Percentiles rank a stretch among this genome's conserved stretches.
phyloP scores from a whole-genome alignment of 345 rosid genomes.

The Linum usitatissimum region DNA sequence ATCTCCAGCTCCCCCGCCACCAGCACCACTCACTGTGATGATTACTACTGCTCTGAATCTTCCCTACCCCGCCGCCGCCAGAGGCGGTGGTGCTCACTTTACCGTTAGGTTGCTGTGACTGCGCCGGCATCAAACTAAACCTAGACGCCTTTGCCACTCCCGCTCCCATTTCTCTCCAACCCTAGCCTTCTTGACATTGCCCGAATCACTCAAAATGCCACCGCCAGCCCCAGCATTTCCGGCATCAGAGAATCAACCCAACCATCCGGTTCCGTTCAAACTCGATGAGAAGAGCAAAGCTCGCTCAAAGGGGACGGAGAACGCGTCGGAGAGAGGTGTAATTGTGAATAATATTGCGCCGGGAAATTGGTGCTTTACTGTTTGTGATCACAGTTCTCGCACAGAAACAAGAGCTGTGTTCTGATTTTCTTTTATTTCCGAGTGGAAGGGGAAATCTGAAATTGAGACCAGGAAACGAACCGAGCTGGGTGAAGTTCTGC shows the following conservation, averaged over 20 bases:
- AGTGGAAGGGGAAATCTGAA: too few relatives aligned
- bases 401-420: not conserved
- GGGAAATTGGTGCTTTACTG: not conserved
- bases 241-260: not conserved
- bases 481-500: too few relatives aligned
- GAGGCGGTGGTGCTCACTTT: conserved; percentile 10
- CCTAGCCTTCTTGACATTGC: conserved; percentile 26
- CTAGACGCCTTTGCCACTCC: conserved; percentile 46
- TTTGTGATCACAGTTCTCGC: not conserved
- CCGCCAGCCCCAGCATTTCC: not conserved
- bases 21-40: conserved; percentile 14
- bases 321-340: not conserved
- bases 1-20: conserved; percentile 38
- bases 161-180: conserved; percentile 39
- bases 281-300: not conserved
- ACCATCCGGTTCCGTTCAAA: not conserved
- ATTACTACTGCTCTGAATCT: conserved; percentile 9
- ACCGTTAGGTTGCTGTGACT: conserved; percentile 42
- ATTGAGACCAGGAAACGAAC: not conserved
- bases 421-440: too few relatives aligned
- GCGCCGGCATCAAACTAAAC: conserved; percentile 38
- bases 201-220: conserved; percentile 7
- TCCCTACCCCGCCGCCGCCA: conserved; percentile 12
- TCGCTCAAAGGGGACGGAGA: not conserved
- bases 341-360: not conserved